phyloP scores from a whole-genome alignment of 768 basidiomycete species.

The Rhizopogon salebrosus region DNA sequence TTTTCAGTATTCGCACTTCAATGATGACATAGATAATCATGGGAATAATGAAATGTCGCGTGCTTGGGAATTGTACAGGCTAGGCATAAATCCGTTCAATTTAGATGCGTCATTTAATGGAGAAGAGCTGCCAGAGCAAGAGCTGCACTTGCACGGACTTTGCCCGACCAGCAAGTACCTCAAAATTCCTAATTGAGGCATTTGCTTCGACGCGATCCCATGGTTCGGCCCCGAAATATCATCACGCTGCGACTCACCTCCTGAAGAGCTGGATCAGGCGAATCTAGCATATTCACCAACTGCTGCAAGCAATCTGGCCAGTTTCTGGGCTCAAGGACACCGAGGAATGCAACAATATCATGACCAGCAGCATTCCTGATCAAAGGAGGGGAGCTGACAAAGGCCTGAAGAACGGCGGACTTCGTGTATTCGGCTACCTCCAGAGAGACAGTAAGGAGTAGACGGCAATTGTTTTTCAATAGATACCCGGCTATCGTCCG shows the following conservation, averaged over 20 bases:
- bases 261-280: slow-evolving; percentile 67
- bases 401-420: slow-evolving; percentile 71
- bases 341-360: slow-evolving; percentile 86
- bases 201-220: neutral
- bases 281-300: slow-evolving; percentile 77
- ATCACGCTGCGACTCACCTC: slow-evolving; percentile 57
- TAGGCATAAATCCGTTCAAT: neutral
- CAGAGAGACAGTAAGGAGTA: slow-evolving; percentile 62
- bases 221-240: neutral
- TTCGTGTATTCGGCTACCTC: slow-evolving; percentile 74
- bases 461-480: slow-evolving; percentile 90
- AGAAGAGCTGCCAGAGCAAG: neutral
- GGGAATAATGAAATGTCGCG: neutral
- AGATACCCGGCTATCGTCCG: slow-evolving; percentile 94
- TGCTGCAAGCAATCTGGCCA: slow-evolving; percentile 95
- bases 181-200: neutral
- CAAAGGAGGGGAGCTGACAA: slow-evolving; percentile 77
- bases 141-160: neutral
- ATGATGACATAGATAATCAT: neutral
- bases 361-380: slow-evolving; percentile 93
- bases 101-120: neutral
- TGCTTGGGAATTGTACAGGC: neutral
- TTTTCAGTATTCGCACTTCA: slow-evolving; percentile 11
- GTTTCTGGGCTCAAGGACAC: slow-evolving; percentile 80
- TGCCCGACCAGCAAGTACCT: neutral